These are phyloP conservation scores for Noccaea caerulescens DNA, from an alignment of 345 rosid species.

Conservation along the genomic window DNA sequence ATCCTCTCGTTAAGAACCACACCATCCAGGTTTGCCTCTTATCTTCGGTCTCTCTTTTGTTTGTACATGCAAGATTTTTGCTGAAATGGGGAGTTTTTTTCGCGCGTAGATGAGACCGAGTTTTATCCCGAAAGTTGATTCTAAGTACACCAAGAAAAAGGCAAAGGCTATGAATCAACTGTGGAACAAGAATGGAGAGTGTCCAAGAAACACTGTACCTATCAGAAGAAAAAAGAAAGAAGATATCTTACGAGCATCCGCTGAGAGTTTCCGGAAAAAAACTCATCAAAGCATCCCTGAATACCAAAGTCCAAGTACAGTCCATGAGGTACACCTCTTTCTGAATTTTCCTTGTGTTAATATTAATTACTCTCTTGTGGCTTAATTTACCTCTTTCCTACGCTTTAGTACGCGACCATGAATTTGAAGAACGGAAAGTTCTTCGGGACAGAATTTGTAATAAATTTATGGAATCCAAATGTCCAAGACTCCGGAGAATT, in stretches of 20 bases:
- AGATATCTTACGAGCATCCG: too few relatives aligned
- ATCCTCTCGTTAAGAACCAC: slow-evolving; percentile 40
- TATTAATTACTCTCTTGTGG: background rate
- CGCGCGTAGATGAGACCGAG: background rate
- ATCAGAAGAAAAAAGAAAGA: too few relatives aligned
- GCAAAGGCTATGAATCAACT: too few relatives aligned
- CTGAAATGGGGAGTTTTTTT: background rate
- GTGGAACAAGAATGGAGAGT: too few relatives aligned
- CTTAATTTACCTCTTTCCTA: background rate
- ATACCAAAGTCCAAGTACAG: background rate
- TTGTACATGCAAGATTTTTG: background rate
- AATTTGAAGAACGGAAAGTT: slow-evolving; percentile 47
- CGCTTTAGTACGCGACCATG: slow-evolving; percentile 50
- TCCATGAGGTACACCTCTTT: background rate
- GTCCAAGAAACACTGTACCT: too few relatives aligned
- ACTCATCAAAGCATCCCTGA: background rate
- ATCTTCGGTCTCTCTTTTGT: background rate
- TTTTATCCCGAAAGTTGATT: background rate
- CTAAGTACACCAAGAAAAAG: background rate
- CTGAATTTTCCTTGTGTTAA: background rate
- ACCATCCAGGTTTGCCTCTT: slow-evolving; percentile 35
- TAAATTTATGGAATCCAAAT: slow-evolving; percentile 61
- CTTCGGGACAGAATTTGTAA: slow-evolving; percentile 53
- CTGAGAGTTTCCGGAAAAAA: too few relatives aligned
- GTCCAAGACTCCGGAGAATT: slow-evolving; percentile 53